Conservation (phyloP, 306 rosid genomes). For the Vigna angularis region DNA sequence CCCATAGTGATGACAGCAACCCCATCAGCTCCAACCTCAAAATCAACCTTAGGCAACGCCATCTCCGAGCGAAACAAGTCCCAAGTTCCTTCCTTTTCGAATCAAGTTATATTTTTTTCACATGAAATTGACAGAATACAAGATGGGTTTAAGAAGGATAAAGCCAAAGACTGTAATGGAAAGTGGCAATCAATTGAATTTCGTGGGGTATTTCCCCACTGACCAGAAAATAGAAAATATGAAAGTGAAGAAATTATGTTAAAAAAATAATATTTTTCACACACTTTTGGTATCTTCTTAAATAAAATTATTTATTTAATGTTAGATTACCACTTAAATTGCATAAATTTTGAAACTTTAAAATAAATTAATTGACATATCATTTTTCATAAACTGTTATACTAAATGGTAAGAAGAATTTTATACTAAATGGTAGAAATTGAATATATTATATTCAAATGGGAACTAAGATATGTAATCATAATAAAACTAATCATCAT, state of each 20-base stretch:
- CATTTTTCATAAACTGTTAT: too few species aligned
- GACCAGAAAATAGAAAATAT: background rate
- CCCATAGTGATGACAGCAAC: constrained; percentile 85
- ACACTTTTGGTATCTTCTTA: too few species aligned
- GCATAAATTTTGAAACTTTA: too few species aligned
- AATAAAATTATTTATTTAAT: too few species aligned
- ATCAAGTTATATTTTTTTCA: background rate
- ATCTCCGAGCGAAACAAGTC: constrained; percentile 43
- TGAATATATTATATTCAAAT: too few species aligned
- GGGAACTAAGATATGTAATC: too few species aligned
- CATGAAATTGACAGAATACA: background rate
- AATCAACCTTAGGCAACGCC: constrained; percentile 70
- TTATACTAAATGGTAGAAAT: too few species aligned
- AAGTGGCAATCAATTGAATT: background rate
- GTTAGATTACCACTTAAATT: too few species aligned
- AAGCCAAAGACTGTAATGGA: background rate
- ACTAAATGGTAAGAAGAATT: too few species aligned
- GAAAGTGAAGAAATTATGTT: background rate
- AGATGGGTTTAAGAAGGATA: constrained; percentile 8
- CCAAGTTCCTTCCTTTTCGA: constrained; percentile 24
- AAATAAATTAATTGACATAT: too few species aligned
- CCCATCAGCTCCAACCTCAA: constrained; percentile 90
- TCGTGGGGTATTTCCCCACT: constrained; percentile 1
- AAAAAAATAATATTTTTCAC: too few species aligned
- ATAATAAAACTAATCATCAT: too few species aligned